These are phyloP conservation scores for Apiospora saccharicola DNA, from an alignment of 2,329 filamentous ascomycete species.

Conservation along the genomic window DNA sequence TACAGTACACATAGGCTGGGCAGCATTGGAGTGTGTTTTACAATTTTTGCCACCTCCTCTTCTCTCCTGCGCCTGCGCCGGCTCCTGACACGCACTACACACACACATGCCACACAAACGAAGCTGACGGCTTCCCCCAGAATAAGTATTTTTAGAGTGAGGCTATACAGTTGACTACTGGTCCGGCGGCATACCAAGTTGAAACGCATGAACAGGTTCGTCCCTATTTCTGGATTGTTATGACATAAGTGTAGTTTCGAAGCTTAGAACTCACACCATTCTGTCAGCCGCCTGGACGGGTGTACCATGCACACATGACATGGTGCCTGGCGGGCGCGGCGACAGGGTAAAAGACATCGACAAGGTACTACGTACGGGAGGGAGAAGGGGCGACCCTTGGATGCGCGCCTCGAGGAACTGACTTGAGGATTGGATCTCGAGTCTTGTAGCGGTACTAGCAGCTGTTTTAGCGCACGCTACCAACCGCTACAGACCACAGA, in stretches of 20 bases:
- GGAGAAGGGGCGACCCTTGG: neutral
- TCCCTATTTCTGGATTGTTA: constrained; percentile 12
- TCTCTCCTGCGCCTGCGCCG: neutral
- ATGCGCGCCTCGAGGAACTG: neutral
- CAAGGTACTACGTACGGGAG: neutral
- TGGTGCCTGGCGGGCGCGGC: neutral
- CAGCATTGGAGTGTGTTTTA: constrained; percentile 2
- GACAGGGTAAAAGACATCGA: neutral
- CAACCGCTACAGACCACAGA: neutral
- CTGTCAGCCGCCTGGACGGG: constrained; percentile 3
- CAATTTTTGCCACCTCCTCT: neutral
- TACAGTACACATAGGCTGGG: neutral
- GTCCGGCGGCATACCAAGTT: neutral
- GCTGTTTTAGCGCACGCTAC: neutral
- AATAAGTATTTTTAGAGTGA: constrained; percentile 15
- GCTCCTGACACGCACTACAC: neutral
- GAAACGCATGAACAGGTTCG: constrained; percentile 21
- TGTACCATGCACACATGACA: neutral
- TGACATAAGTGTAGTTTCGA: constrained; percentile 20
- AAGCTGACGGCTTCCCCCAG: neutral
- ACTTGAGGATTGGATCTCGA: neutral
- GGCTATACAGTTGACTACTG: constrained; percentile 6
- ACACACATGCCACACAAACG: neutral
- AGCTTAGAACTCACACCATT: constrained; percentile 11
- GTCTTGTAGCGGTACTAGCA: neutral